Conservation (phyloP, 192 early-diverging fungal species). For the Gamsiella multidivaricata region DNA sequence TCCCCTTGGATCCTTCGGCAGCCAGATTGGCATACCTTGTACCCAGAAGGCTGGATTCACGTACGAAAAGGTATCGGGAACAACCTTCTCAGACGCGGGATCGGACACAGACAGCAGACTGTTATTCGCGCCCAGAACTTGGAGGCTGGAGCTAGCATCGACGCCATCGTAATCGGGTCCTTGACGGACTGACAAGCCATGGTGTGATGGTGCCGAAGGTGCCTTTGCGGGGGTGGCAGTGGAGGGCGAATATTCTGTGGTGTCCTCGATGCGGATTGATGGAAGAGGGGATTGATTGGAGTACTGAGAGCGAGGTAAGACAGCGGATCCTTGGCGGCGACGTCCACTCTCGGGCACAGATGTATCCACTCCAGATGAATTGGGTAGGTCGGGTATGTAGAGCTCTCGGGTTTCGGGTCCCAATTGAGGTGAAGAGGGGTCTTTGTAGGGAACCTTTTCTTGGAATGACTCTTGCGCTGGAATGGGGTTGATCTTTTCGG, state of each 20-base stretch:
- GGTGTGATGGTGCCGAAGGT: not conserved
- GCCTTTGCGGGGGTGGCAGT: not conserved
- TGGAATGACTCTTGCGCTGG: constrained; percentile 20
- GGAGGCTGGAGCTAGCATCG: constrained; percentile 6
- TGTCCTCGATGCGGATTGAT: not conserved
- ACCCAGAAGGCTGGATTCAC: constrained; percentile 33
- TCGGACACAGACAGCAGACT: constrained; percentile 2
- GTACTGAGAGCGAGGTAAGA: not conserved
- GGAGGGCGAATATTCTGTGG: not conserved
- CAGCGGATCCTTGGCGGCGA: not conserved
- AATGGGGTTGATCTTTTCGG: constrained; percentile 14
- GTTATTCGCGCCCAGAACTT: constrained; percentile 26
- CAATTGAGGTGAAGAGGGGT: constrained; percentile 5
- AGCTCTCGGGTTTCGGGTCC: constrained; percentile 3
- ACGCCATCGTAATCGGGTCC: constrained; percentile 10
- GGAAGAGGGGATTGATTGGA: constrained; percentile 15
- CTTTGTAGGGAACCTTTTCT: constrained; percentile 30
- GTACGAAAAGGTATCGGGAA: constrained; percentile 15
- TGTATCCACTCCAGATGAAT: not conserved
- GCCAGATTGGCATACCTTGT: constrained; percentile 20
- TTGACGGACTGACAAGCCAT: not conserved
- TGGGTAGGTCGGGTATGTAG: not conserved
- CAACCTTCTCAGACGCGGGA: constrained; percentile 4
- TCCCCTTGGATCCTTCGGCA: constrained; percentile 30
- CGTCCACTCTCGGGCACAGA: not conserved